These are phyloP conservation scores for Mycena chlorophos DNA, from an alignment of 768 basidiomycete species.

Conservation along the genomic window DNA sequence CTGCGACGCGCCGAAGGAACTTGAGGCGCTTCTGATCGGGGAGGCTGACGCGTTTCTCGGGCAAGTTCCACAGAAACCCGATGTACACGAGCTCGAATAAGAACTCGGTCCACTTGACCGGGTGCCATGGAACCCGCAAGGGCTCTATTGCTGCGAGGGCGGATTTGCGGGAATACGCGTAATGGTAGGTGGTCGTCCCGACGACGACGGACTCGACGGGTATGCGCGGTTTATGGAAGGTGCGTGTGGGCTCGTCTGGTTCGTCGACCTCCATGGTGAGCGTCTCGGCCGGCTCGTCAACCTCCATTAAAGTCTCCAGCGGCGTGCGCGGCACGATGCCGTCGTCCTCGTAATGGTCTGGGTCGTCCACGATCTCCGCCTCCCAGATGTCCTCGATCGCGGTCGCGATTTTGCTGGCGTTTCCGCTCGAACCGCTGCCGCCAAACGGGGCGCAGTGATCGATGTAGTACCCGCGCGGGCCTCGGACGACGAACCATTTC, in stretches of 20 bases:
- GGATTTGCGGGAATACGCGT: background rate
- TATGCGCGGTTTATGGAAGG: too few species aligned
- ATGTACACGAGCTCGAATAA: slow-evolving; percentile 22
- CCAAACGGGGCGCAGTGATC: slow-evolving; percentile 36
- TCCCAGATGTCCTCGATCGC: slow-evolving; percentile 32
- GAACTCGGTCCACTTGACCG: slow-evolving; percentile 28
- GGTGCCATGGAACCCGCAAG: slow-evolving; percentile 27
- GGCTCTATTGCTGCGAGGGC: slow-evolving; percentile 8
- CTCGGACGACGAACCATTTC: slow-evolving; percentile 33
- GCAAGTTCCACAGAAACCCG: slow-evolving; percentile 34
- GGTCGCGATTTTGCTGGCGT: slow-evolving; percentile 32
- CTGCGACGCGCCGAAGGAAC: slow-evolving; percentile 18
- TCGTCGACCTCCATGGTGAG: slow-evolving; percentile 7
- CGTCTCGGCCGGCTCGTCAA: background rate
- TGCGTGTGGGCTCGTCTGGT: too few species aligned
- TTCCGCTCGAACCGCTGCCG: slow-evolving; percentile 29
- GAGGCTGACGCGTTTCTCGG: slow-evolving; percentile 22
- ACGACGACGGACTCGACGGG: background rate
- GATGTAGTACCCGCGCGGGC: slow-evolving; percentile 27
- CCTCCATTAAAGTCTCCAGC: background rate
- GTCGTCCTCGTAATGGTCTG: slow-evolving; percentile 34
- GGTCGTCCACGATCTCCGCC: slow-evolving; percentile 18
- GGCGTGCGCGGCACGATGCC: slow-evolving; percentile 24
- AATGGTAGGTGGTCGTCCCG: background rate
- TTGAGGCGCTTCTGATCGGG: slow-evolving; percentile 29